Percentiles rank a stretch among this genome's conserved stretches.
These are phyloP conservation scores for Penicilliopsis zonata DNA, from an alignment of 495 filamentous ascomycete species.

Conservation along the genomic window DNA sequence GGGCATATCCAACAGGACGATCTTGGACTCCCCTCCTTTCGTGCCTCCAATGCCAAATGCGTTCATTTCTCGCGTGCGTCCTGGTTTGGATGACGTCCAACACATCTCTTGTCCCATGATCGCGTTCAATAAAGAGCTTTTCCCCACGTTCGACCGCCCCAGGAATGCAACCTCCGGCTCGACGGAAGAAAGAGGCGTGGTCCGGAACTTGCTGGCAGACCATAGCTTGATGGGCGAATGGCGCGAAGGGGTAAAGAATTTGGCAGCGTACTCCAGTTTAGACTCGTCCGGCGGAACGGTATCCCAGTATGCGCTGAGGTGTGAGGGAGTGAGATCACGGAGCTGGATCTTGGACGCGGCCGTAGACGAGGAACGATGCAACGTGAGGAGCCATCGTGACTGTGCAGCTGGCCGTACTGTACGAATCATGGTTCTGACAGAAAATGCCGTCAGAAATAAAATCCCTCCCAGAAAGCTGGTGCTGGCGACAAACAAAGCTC, in stretches of 20 bases:
- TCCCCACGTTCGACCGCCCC: conserved; percentile 86
- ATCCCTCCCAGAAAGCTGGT: too few relatives aligned
- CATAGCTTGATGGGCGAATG: conserved; percentile 55
- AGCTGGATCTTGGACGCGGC: conserved; percentile 19
- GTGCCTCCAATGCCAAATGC: conserved; percentile 62
- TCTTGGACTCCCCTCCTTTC: conserved; percentile 39
- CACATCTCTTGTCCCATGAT: conserved; percentile 49
- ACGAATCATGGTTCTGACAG: too few relatives aligned
- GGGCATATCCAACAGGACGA: conserved; percentile 78
- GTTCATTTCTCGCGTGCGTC: conserved; percentile 73
- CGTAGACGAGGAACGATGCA: conserved; percentile 16
- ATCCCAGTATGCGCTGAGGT: conserved; percentile 44
- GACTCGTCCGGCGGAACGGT: conserved; percentile 38
- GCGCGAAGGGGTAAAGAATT: conserved; percentile 45
- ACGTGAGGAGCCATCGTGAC: too few relatives aligned
- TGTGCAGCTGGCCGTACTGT: too few relatives aligned
- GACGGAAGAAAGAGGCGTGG: conserved; percentile 31
- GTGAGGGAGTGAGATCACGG: conserved; percentile 20
- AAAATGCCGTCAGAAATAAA: too few relatives aligned
- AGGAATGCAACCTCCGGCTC: conserved; percentile 56
- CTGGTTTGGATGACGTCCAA: conserved; percentile 60
- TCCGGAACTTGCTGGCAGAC: conserved; percentile 58
- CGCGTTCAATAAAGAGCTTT: conserved; percentile 78
- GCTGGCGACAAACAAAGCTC: too few relatives aligned
- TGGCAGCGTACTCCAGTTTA: conserved; percentile 43